Evolutionary conservation across 164 flowering plant genomes (phyloP), one percentile per base, ranked within the genome.

Genomic region (Echeveria elegans): DNA sequence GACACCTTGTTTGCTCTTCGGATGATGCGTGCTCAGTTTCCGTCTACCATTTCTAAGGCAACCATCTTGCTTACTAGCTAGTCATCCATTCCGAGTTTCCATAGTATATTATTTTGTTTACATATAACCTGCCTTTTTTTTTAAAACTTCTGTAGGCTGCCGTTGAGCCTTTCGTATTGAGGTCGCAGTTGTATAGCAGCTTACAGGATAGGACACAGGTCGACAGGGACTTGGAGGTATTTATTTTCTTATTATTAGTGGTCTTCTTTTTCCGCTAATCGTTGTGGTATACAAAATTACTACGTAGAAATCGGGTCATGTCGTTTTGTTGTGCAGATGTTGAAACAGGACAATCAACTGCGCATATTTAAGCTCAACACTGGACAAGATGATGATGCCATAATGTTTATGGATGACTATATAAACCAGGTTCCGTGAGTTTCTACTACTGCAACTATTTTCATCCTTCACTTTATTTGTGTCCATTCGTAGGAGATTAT

Each of bases 321-420:
- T 14, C 34, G 47, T 40, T 66, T 31, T 6, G 71, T 19, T 59
- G 7, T 80, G 81, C 79, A 88, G 98, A 78, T 81, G 43, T 68
- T 94, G 66, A 84, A 75, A 77, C 76, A 86, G 81, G 92, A 86
- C 24, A 86, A 78, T 67, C 72, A 84, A 68, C 11, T 94, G 67
- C 87, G 92, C 28, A 65, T 88, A 69, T 94, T 91, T 74, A 94
- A 94, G 70, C 77, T 94, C 67, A 91, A 88, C 70, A 89, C 93
- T 19, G 97, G 99, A 50, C 99, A 91, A 75, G 97, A 94, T 76
- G 99, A 94, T 75, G 89, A 94, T 79, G 96, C 92, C 32, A 75
- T 94, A 56, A 88, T 91, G 96, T 86, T 94, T 70, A 73, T 83
- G 70, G 97, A 91, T 69, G 93, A 94, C 75, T 91, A 87, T 78